phyloP scores from a whole-genome alignment of 1,139 yeast species.

The Suhomyces ambrosiae region DNA sequence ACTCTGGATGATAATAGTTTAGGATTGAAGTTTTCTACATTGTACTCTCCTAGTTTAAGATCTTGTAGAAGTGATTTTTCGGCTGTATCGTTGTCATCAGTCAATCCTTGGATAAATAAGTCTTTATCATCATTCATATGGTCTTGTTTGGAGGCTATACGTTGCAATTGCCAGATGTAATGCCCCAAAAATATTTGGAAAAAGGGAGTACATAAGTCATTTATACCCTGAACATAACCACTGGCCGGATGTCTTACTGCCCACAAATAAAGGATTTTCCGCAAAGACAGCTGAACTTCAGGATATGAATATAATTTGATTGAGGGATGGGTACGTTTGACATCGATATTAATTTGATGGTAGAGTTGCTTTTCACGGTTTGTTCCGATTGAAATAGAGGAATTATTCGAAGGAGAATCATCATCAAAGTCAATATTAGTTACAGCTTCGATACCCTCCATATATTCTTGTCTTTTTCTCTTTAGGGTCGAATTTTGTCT shows the following conservation, averaged over 20 bases:
- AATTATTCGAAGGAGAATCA: conserved; percentile 35
- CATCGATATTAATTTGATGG: conserved; percentile 96
- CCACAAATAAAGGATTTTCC: conserved; percentile 87
- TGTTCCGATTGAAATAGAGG: conserved; percentile 28
- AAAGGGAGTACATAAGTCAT: conserved; percentile 92
- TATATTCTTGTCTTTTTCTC: conserved; percentile 84
- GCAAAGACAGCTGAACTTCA: conserved; percentile 75
- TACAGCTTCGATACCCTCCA: conserved; percentile 58
- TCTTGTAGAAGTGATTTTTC: conserved; percentile 34
- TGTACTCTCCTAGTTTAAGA: conserved; percentile 25
- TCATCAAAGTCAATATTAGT: conserved; percentile 52
- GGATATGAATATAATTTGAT: conserved; percentile 69
- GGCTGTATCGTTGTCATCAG: conserved; percentile 31
- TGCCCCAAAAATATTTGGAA: conserved; percentile 81
- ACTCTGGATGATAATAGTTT: conserved; percentile 54
- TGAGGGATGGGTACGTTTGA: conserved; percentile 91
- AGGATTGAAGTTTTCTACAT: conserved; percentile 60
- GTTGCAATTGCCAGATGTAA: conserved; percentile 56
- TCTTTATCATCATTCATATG: conserved; percentile 30
- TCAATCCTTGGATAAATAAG: conserved; percentile 40
- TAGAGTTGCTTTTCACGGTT: conserved; percentile 73
- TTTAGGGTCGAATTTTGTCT: conserved; percentile 70
- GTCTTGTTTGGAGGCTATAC: conserved; percentile 17
- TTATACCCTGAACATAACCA: conserved; percentile 99
- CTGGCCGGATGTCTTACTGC: conserved; percentile 97